Base-by-base conservation (phyloP, 371 early-diverging fungal genomes). In the Smittium culicis region DNA sequence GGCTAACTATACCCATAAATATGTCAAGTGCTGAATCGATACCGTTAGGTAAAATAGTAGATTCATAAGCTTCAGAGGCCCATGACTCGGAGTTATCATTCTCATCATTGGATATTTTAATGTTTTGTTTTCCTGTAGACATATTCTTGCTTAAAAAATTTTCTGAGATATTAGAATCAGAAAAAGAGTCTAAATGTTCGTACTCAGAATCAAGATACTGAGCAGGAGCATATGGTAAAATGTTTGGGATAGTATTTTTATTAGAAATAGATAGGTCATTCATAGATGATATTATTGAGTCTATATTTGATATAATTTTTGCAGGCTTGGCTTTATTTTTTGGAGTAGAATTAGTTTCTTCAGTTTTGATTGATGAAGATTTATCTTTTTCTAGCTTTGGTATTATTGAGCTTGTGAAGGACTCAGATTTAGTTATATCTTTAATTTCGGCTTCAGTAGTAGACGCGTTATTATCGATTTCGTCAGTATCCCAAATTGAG, bases 41-140 rank as follows among this genome's bases (percentile, higher is more conserved):
- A 24, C 90, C 90, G 60, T 81, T 77, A 28, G 88, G 88, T 14
- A 88, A 75, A 3, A 72, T 60, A 14, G 85, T 75, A 56, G 85
- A 87, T 74, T 95, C 95, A 72, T 94, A 95, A 0, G 77, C 72
- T 63, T 94, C 95, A 25, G 86, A 89, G 11, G 77, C 77, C 91
- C 93, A 93, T 32, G 75, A 77, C 24, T 68, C 75, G 54, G 66
- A 67, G 20, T 66, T 72, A 34, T 76, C 79, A 25, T 76, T 77
- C 11, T 5, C 73, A 31, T 45, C 45, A 5, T 20, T 20, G 20
- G 45, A 45, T 5, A 5, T 45, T 45, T 5, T 20, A 45, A 11
- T 45, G 45, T 45, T 45, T 5, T 45, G 20, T 45, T 45, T 20
- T 5, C 20, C 45, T 45, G 20, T n/a, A n/a, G n/a, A n/a, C n/a